Percentiles rank a stretch among this genome's conserved stretches.
These are phyloP conservation scores for Neurospora sp. DNA, from an alignment of 2,329 filamentous ascomycete genomes.

Conservation along the genomic window DNA sequence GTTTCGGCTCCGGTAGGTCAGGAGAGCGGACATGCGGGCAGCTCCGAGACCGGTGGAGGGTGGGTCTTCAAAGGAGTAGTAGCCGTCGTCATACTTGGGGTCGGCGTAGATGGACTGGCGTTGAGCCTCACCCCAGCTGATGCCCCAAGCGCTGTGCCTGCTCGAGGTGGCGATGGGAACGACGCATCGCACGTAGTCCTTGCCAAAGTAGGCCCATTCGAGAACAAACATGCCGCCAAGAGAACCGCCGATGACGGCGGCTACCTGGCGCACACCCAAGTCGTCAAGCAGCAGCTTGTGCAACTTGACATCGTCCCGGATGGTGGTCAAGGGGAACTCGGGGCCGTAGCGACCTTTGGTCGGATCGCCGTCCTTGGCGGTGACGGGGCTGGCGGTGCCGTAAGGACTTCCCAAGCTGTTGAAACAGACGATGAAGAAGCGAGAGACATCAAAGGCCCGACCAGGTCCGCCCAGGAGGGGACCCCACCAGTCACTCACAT, in stretches of 20 bases:
- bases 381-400: slow-evolving; percentile 80
- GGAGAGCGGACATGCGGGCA: slow-evolving; percentile 89
- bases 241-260: slow-evolving; percentile 72
- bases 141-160: slow-evolving; percentile 79
- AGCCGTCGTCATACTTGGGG: slow-evolving; percentile 96
- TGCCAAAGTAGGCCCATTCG: slow-evolving; percentile 86
- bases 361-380: slow-evolving; percentile 72
- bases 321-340: slow-evolving; percentile 91
- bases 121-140: slow-evolving; percentile 84
- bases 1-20: slow-evolving; percentile 93
- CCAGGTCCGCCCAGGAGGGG: slow-evolving; percentile 70
- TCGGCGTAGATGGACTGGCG: slow-evolving; percentile 94
- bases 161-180: slow-evolving; percentile 81
- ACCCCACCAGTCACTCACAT: slow-evolving; percentile 84
- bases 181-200: slow-evolving; percentile 69
- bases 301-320: slow-evolving; percentile 85
- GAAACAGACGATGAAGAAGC: slow-evolving; percentile 80
- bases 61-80: slow-evolving; percentile 81
- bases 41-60: slow-evolving; percentile 81
- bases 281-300: slow-evolving; percentile 76
- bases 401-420: slow-evolving; percentile 82
- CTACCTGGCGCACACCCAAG: slow-evolving; percentile 67
- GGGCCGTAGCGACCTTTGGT: slow-evolving; percentile 75
- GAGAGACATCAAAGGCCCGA: slow-evolving; percentile 68
- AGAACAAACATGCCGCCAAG: slow-evolving; percentile 88